Percentiles rank a stretch among this genome's conserved stretches.
These are phyloP conservation scores for Mucor lusitanicus DNA, from an alignment of 371 early-diverging fungal genomes.

Conservation along the genomic window DNA sequence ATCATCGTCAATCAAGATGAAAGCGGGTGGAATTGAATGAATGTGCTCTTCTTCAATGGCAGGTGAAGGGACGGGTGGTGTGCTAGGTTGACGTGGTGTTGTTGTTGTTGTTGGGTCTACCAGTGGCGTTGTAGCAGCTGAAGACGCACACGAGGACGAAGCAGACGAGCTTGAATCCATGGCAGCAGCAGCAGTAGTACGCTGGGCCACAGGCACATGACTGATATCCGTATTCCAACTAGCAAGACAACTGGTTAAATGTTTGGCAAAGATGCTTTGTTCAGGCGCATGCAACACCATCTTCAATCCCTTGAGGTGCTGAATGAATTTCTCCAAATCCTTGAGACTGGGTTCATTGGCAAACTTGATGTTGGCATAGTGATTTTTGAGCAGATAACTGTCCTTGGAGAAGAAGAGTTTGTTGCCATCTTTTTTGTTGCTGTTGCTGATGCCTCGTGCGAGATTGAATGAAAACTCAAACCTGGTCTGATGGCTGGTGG, in stretches of 20 bases:
- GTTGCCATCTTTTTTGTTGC: slow-evolving; percentile 21
- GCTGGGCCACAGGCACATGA: slow-evolving; percentile 42
- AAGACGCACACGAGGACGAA: not conserved
- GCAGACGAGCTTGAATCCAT: not conserved
- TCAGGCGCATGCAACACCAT: slow-evolving; percentile 59
- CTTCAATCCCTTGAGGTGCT: slow-evolving; percentile 49
- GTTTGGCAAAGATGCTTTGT: slow-evolving; percentile 60
- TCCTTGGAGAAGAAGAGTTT: slow-evolving; percentile 12
- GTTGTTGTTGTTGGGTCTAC: not conserved
- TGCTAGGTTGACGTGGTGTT: not conserved
- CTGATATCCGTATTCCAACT: slow-evolving; percentile 61
- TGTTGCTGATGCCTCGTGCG: slow-evolving; percentile 4
- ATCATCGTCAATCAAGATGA: slow-evolving; percentile 61
- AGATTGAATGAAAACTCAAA: slow-evolving; percentile 44
- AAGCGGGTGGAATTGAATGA: slow-evolving; percentile 44
- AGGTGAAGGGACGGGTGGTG: slow-evolving; percentile 28
- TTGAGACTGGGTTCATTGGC: slow-evolving; percentile 58
- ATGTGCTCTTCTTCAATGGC: slow-evolving; percentile 38
- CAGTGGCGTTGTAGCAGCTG: not conserved
- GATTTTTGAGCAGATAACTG: slow-evolving; percentile 19
- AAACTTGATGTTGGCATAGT: slow-evolving; percentile 34
- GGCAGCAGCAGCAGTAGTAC: not conserved
- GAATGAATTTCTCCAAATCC: slow-evolving; percentile 52
- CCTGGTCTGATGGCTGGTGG: slow-evolving; percentile 23
- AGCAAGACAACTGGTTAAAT: slow-evolving; percentile 57